Percentiles rank a stretch among this genome's conserved stretches.
These are phyloP conservation scores for Tetrahymena thermophila DNA, from an alignment of 73 alveolate species.

Conservation along the genomic window DNA sequence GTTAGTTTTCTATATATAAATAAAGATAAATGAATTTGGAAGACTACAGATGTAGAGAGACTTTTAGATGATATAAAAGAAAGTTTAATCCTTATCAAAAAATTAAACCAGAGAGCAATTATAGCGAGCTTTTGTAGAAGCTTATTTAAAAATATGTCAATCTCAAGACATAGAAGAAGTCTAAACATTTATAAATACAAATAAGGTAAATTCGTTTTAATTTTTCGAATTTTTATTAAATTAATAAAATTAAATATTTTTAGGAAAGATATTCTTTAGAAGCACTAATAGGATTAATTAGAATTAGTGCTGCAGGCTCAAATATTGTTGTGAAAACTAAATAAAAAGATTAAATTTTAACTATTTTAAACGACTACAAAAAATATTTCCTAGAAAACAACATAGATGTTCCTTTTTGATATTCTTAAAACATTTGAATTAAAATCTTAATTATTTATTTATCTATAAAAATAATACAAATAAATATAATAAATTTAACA, in stretches of 20 bases:
- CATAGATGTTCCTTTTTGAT: neutral
- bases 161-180: neutral
- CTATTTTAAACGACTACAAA: neutral
- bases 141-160: neutral
- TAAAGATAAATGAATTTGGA: neutral
- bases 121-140: neutral
- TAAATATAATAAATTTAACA: no score
- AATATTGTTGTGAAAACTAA: neutral
- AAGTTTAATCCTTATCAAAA: neutral
- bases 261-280: neutral
- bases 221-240: neutral
- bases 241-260: neutral
- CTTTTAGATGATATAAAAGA: neutral
- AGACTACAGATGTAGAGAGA: neutral
- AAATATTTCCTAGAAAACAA: neutral
- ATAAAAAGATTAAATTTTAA: neutral
- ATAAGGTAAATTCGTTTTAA: neutral
- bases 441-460: no score
- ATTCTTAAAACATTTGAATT: neutral
- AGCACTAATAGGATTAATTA: neutral
- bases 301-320: neutral
- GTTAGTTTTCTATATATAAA: neutral
- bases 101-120: neutral
- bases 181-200: neutral
- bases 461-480: no score